Base-by-base conservation (phyloP, 2,329 filamentous ascomycete genomes). In the Arthroderma sp. region DNA sequence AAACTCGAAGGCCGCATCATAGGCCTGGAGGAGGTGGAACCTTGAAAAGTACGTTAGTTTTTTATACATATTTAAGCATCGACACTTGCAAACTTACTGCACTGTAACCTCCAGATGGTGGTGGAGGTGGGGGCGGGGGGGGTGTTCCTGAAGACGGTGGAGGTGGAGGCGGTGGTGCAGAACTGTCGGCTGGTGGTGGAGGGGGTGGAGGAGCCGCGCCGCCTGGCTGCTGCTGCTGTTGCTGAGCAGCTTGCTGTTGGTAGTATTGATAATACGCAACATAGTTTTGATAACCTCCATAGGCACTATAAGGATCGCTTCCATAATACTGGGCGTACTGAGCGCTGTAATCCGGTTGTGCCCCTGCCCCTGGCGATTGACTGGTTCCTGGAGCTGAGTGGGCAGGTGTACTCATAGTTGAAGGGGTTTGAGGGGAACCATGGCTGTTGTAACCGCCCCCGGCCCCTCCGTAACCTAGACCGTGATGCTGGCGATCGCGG, bases 301-400 rank as follows among this genome's bases (percentile, higher is more conserved):
- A 95, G 6, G 84, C 80, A 36, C 86, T 86, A 61, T 95, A 95
- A 0, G 88, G 89, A 57, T 95, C 86, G 50, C 75, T 70, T 44
- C 72, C 71, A 50, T 88, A 89, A 63, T 93, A 91, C 60, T 87
- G 82, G 2, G 84, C 82, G 61, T 93, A 93, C 58, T 89, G 83
- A 11, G 82, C 78, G 43, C 78, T 78, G 61, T 91, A 91, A 55
- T 93, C 83, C 28, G 73, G 64, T 7, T 74, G 65, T 42, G 48
- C 53, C 33, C 11, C 43, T 7, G 59, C 52, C 34, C 48, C 52
- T 10, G 54, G 51, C 39, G 53, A 36, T 44, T 47, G 37, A 7
- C 44, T 27, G 29, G 51, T 50, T 15, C 52, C 57, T 15, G 68
- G 63, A 32, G 66, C 62, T 29, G 63, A 66, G 46, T 69, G 65